Evolutionary conservation across 2,329 filamentous ascomycete species (phyloP).

Genomic region (Neurospora sp.): DNA sequence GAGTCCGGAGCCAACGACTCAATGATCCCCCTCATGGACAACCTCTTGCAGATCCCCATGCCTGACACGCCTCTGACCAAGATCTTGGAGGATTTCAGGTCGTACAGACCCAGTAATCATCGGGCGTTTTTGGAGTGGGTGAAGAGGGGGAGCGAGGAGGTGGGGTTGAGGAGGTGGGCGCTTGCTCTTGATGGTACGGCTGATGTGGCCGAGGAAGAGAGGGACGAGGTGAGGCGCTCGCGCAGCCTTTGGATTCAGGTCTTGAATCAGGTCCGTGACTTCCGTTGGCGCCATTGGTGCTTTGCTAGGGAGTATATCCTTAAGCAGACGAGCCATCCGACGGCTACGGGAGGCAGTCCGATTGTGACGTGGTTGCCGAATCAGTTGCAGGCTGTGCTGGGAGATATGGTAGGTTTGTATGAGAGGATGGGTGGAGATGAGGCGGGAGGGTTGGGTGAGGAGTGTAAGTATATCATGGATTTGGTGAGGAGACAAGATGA

Average conservation of each 20-base stretch:
- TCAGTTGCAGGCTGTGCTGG: slow-evolving; percentile 65
- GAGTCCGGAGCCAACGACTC: slow-evolving; percentile 92
- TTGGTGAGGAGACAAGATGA: slow-evolving; percentile 52
- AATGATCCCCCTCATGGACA: slow-evolving; percentile 87
- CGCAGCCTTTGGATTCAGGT: slow-evolving; percentile 53
- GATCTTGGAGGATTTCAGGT: slow-evolving; percentile 80
- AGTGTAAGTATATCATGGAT: slow-evolving; percentile 56
- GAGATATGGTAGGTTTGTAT: slow-evolving; percentile 56
- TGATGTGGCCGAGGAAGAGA: slow-evolving; percentile 17
- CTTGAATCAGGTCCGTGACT: slow-evolving; percentile 69
- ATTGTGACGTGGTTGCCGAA: slow-evolving; percentile 82
- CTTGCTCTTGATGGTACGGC: slow-evolving; percentile 28
- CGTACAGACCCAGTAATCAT: slow-evolving; percentile 84
- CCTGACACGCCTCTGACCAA: slow-evolving; percentile 79
- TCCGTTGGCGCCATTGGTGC: slow-evolving; percentile 78
- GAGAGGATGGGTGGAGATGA: slow-evolving; percentile 32
- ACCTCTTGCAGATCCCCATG: slow-evolving; percentile 78
- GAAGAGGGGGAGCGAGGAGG: slow-evolving; percentile 33
- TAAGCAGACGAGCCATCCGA: slow-evolving; percentile 66
- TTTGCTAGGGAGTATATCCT: slow-evolving; percentile 80
- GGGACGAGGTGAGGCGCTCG: slow-evolving; percentile 41
- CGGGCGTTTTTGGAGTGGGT: slow-evolving; percentile 75
- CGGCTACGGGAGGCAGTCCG: slow-evolving; percentile 69
- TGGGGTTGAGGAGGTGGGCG: slow-evolving; percentile 51
- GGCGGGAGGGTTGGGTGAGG: slow-evolving; percentile 34